Evolutionary conservation across 305 asterid genomes (phyloP), one percentile per base, ranked within the genome.

Genomic region (Coffea humblotiana): DNA sequence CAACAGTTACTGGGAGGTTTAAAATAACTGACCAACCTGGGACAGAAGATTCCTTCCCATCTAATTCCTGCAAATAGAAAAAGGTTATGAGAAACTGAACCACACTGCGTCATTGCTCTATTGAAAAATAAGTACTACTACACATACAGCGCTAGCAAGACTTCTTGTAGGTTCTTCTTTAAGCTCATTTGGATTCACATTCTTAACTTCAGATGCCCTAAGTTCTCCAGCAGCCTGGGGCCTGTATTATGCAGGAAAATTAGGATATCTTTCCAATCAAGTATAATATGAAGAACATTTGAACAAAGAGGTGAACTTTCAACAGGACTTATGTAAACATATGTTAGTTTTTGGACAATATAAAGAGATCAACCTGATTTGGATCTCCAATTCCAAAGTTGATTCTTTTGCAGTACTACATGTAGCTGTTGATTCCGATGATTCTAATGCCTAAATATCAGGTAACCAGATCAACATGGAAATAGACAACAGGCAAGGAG

Each of bases 21-120:
- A 35, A 72, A 64, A 68, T 13, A 43, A 25, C 60, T 29, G 72
- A 83, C 91, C 60, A 71, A 93, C 97, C 96, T 85, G 77, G 88
- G 76, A 76, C 78, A 35, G 60, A 21, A 25, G 79, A 58, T 58
- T 40, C 45, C 75, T 79, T 79, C 81, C 83, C 83, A 60, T 70
- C 78, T 21, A 77, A 63, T 63, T 27, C 86, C 87, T 86, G 79
- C 60, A 74, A 29, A 67, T 54, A 65, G 47, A 78, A 78, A 25
- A 68, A 27, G 21, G 83, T 6, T 54, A 75, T 77, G 51, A 83
- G 73, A 81, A 61, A 64, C 25, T 45, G 19, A 66, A 58, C 56
- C 19, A 43, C 60, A 40, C n/a, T 25, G 25, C 47, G 16, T 7
- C 19, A 25, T 43, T 67, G 61, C 43, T 68, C 52, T 21, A 67